Evolutionary conservation across 2,329 filamentous ascomycete species (phyloP).

Genomic region (Hypoxylon sp.): DNA sequence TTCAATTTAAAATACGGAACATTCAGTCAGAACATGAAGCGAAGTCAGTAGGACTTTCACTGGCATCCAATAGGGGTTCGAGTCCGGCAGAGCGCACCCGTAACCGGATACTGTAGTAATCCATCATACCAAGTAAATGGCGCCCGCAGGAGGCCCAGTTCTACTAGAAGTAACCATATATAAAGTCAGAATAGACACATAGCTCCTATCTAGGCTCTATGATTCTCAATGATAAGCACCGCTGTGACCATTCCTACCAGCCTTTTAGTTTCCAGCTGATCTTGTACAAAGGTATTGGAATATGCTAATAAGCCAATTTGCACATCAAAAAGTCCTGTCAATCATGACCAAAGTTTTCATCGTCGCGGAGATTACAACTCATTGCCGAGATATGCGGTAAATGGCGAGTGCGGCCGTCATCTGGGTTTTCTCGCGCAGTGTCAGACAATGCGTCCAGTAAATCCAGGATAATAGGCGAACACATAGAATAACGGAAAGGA

Average conservation of each 20-base stretch:
- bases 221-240: neutral
- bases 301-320: neutral
- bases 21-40: neutral
- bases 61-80: neutral
- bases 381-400: neutral
- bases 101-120: neutral
- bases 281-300: neutral
- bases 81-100: neutral
- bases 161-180: neutral
- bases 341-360: neutral
- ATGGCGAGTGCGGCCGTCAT: neutral
- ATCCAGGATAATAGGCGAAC: too few relatives aligned
- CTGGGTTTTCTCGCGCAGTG: neutral
- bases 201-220: neutral
- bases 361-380: neutral
- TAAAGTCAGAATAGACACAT: neutral
- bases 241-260: neutral
- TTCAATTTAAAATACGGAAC: neutral
- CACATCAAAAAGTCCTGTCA: neutral
- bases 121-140: neutral
- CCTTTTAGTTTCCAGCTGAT: neutral
- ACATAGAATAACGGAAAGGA: too few relatives aligned
- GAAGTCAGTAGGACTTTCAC: constrained; percentile 2
- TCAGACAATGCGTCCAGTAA: too few relatives aligned
- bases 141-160: neutral